Evolutionary conservation across 495 filamentous ascomycete genomes (phyloP), one percentile per base, ranked within the genome.

Genomic region (Thermothielavioides terrestris): DNA sequence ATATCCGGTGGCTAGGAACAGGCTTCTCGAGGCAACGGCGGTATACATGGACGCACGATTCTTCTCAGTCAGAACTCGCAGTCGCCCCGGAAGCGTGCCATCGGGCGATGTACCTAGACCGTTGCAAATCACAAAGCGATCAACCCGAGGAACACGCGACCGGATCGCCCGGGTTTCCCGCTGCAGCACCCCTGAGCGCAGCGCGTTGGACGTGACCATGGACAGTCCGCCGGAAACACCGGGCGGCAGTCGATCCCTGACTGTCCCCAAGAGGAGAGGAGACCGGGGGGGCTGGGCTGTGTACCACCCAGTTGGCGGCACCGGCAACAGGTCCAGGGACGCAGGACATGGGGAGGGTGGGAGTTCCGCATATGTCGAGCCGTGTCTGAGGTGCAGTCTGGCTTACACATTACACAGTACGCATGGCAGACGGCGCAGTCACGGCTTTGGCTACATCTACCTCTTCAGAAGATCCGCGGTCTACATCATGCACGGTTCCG

Each of bases 111-210:
- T 63, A 12, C 64, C 64, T 8, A 40, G 44, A 30, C 65, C 65
- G 26, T 35, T 68, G 34, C 63, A 65, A 15, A 66, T 68, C 43
- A 36, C 55, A 42, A 68, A 68, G 49, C 61, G 51, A 30, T 39
- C 52, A 1, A 34, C 40, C 10, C 49, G 18, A 9, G 25, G 35
- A 7, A 32, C n/a, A 40, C 31, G 32, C 26, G 37, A 49, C 18
- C 39, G 23, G 26, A 43, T 39, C 18, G 1, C 42, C 30, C 21
- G 8, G 11, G 12, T 14, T 6, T 32, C 34, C 6, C 46, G 52
- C 6, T 43, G 45, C 22, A 50, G 26, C 44, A 63, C 53, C 32
- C 26, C 34, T 15, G 50, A 40, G 15, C 61, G 58, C 38, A 46
- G 44, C 17, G 25, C 10, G 7, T 57, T 58, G 10, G 46, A 59